These are phyloP conservation scores for Linderina pennispora DNA, from an alignment of 192 early-diverging fungal genomes.

Conservation along the genomic window DNA sequence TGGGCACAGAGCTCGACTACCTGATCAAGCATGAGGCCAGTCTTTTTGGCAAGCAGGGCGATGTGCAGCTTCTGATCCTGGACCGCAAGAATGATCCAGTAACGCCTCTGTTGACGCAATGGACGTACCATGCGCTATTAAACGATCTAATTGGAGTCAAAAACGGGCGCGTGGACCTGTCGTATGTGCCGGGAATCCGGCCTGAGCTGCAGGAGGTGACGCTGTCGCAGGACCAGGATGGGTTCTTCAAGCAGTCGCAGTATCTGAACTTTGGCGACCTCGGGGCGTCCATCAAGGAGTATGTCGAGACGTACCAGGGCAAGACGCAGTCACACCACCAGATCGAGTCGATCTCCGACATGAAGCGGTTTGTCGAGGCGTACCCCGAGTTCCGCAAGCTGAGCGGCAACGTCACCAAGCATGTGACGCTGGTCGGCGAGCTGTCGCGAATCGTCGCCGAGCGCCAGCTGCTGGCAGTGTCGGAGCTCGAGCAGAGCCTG, in stretches of 20 bases:
- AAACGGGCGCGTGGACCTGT: slow-evolving; percentile 90
- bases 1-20: slow-evolving; percentile 64
- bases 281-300: slow-evolving; percentile 86
- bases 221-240: slow-evolving; percentile 81
- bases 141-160: slow-evolving; percentile 91
- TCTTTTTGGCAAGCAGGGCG: slow-evolving; percentile 43
- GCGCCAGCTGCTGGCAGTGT: slow-evolving; percentile 73
- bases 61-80: slow-evolving; percentile 83
- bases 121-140: slow-evolving; percentile 99
- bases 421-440: slow-evolving; percentile 97
- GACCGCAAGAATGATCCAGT: slow-evolving; percentile 96
- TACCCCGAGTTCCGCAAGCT: slow-evolving; percentile 98
- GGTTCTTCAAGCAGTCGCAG: slow-evolving; percentile 88
- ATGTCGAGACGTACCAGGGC: slow-evolving; percentile 90
- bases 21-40: slow-evolving; percentile 38
- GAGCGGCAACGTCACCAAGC: slow-evolving; percentile 95
- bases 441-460: slow-evolving; percentile 73
- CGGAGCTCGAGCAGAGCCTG: slow-evolving; percentile 92
- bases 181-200: slow-evolving; percentile 70
- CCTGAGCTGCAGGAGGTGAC: slow-evolving; percentile 92
- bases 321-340: slow-evolving; percentile 86
- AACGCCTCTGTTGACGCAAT: slow-evolving; percentile 89
- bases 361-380: slow-evolving; percentile 98
- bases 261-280: slow-evolving; percentile 93
- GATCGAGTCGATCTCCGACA: slow-evolving; percentile 93